Conservation (phyloP, 306 rosid species). For the Citrullus amarus region DNA sequence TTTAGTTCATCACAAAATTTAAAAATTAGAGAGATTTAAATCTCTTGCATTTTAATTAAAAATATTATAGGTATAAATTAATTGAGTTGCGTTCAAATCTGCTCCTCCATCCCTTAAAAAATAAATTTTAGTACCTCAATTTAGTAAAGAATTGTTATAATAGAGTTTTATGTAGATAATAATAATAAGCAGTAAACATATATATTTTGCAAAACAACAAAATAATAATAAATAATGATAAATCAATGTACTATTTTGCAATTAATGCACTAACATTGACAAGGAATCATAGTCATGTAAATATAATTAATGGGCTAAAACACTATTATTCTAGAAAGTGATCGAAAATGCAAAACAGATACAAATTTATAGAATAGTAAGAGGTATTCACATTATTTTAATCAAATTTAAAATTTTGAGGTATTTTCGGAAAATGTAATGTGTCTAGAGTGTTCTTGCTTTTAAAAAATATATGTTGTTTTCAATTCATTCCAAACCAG, state of each 20-base stretch:
- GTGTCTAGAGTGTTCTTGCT: neutral
- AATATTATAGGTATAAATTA: too few relatives aligned
- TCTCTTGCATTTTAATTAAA: too few relatives aligned
- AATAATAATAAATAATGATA: neutral
- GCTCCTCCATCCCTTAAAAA: too few relatives aligned
- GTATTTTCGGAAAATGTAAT: neutral
- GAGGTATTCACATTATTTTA: neutral
- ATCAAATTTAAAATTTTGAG: neutral
- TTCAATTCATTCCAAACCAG: too few relatives aligned
- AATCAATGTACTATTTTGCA: neutral
- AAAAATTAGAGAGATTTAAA: too few relatives aligned
- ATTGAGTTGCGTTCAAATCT: too few relatives aligned
- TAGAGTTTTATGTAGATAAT: neutral
- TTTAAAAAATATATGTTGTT: neutral
- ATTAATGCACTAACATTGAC: neutral
- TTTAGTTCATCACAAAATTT: too few relatives aligned
- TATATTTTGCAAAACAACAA: neutral
- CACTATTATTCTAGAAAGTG: neutral
- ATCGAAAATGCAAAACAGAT: neutral
- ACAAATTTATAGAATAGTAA: neutral
- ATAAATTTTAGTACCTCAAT: too few relatives aligned
- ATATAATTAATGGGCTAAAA: neutral
- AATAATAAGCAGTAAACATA: neutral
- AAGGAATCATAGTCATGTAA: neutral
- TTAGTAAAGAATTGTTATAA: too few relatives aligned